Evolutionary conservation across 495 filamentous ascomycete species (phyloP).

Genomic region (Daldinia grandis): DNA sequence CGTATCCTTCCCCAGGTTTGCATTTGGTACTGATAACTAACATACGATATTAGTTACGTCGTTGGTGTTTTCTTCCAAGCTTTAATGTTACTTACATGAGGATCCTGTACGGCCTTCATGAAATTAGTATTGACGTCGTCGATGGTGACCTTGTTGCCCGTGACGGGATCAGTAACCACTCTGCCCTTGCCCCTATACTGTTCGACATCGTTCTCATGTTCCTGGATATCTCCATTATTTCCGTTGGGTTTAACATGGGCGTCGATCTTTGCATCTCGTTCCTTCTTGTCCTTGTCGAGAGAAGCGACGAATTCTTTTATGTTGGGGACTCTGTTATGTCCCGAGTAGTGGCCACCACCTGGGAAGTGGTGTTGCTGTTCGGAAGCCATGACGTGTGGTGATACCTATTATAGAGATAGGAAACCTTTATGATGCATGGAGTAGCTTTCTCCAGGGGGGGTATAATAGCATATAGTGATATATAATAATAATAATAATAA

Average conservation of each 20-base stretch:
- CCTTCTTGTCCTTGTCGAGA: slow-evolving; percentile 79
- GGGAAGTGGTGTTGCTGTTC: slow-evolving; percentile 39
- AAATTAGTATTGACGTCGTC: slow-evolving; percentile 78
- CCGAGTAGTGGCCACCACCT: slow-evolving; percentile 64
- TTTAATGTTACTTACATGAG: slow-evolving; percentile 59
- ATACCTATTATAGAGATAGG: slow-evolving; percentile 1
- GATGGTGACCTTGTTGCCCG: slow-evolving; percentile 84
- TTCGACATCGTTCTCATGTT: slow-evolving; percentile 51
- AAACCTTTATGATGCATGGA: slow-evolving; percentile 8
- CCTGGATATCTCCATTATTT: slow-evolving; percentile 43
- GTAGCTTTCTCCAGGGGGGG: slow-evolving; percentile 5
- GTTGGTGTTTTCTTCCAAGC: not conserved
- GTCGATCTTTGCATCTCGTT: slow-evolving; percentile 74
- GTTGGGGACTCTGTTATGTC: slow-evolving; percentile 81
- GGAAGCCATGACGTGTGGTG: slow-evolving; percentile 37
- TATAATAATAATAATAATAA: not conserved
- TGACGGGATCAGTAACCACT: slow-evolving; percentile 85
- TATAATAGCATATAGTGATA: no score
- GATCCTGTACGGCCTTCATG: slow-evolving; percentile 74
- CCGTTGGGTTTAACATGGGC: slow-evolving; percentile 54
- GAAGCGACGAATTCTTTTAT: slow-evolving; percentile 83
- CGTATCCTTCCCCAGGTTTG: slow-evolving; percentile 80
- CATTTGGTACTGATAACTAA: slow-evolving; percentile 86
- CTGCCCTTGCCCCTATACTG: slow-evolving; percentile 62
- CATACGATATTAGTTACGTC: slow-evolving; percentile 1